Evolutionary conservation across 768 basidiomycete genomes (phyloP).

Genomic region (Pisolithus tinctorius): DNA sequence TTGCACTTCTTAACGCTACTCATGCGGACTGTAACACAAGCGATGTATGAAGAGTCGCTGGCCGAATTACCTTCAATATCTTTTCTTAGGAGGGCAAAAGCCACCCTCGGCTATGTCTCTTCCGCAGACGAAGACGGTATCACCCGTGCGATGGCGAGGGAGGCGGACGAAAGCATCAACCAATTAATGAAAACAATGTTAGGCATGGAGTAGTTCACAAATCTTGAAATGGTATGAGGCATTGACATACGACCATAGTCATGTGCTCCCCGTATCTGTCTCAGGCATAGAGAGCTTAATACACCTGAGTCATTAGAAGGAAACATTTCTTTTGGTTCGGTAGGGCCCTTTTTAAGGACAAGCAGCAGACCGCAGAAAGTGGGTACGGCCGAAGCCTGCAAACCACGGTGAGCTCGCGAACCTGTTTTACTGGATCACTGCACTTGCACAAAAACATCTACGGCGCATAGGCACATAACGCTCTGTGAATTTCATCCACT

Average conservation of each 20-base stretch:
- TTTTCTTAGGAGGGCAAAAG: conserved; percentile 43
- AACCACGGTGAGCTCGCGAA: conserved; percentile 23
- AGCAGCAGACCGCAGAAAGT: conserved; percentile 14
- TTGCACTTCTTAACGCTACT: conserved; percentile 74
- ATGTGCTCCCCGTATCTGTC: conserved; percentile 89
- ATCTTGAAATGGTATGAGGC: neutral
- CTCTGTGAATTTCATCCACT: conserved; percentile 69
- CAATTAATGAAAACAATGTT: conserved; percentile 43
- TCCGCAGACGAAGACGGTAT: conserved; percentile 66
- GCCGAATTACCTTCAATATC: conserved; percentile 17
- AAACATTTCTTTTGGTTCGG: conserved; percentile 52
- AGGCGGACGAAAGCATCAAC: conserved; percentile 50
- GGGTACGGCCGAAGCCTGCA: conserved; percentile 17
- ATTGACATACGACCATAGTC: neutral
- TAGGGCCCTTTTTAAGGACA: conserved; percentile 5
- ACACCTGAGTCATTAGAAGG: conserved; percentile 82
- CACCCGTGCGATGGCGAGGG: conserved; percentile 71
- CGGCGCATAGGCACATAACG: conserved; percentile 39
- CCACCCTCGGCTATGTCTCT: conserved; percentile 63
- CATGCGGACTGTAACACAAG: conserved; percentile 51
- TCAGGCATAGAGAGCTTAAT: conserved; percentile 55
- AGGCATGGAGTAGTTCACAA: conserved; percentile 13
- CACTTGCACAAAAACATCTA: conserved; percentile 6
- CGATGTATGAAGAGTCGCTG: conserved; percentile 37
- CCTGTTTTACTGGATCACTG: conserved; percentile 5